Evolutionary conservation across 2,329 filamentous ascomycete genomes (phyloP), one percentile per base, ranked within the genome.

Genomic region (Nannizzia gypsea): DNA sequence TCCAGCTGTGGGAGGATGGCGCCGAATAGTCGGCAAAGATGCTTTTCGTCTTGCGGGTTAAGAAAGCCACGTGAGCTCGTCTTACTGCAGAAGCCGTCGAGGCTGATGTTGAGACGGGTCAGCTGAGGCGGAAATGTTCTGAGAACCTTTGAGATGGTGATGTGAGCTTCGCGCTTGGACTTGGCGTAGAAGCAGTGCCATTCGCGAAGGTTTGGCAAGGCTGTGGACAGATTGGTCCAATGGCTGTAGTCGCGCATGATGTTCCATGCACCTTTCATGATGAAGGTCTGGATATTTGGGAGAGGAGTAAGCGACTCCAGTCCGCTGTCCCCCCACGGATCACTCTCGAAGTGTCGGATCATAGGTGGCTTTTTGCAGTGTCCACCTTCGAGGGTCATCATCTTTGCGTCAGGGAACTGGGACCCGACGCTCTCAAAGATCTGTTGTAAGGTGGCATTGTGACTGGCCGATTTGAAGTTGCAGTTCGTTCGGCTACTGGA

Each of bases 191-290:
- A 72, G 63, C 76, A 78, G 64, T 81, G 76, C 75, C 77, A 79
- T 67, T 80, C 79, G n/a, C 70, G 74, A 15, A 90, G 73, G 62
- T 82, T 84, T 1, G 87, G 87, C 48, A 90, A 70, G 3, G 86
- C 85, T 11, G 74, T 71, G 20, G 83, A 77, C 56, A 90, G 79
- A 57, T 77, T 78, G 60, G 78, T 73, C 72, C 87, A 89, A 69
- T 90, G 85, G 17, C 76, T 73, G 48, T 81, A 74, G 15, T 80
- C 76, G 54, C 87, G 78, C 70, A 89, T 86, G 28, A 90, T 77
- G 67, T 90, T 90, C 87, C 87, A 90, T 65, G 89, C 85, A 5
- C 87, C 87, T 66, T 86, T 84, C 71, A 86, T 86, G 48, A 89
- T 81, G 20, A 90, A 77, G 0, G 85, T 88, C 58, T 80, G 80